Conservation (phyloP, 2,329 filamentous ascomycete species). For the Fusarium humuli region DNA sequence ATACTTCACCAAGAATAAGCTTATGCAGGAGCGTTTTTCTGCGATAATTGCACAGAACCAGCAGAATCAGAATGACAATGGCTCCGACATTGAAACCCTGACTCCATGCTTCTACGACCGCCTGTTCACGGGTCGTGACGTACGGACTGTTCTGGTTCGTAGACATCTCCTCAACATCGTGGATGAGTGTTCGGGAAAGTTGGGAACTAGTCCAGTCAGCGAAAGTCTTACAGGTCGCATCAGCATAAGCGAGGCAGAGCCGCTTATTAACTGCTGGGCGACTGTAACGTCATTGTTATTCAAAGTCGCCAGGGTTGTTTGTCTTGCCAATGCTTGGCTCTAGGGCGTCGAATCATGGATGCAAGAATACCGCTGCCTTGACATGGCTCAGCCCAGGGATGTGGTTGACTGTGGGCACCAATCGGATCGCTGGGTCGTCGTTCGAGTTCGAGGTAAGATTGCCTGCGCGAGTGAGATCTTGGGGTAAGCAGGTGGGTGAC, state of each 20-base stretch:
- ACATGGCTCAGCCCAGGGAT: neutral
- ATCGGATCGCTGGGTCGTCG: neutral
- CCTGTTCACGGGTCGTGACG: conserved; percentile 23
- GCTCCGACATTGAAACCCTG: conserved; percentile 28
- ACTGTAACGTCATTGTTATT: conserved; percentile 19
- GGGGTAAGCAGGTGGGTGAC: neutral
- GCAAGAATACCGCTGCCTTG: conserved; percentile 31
- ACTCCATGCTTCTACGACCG: conserved; percentile 30
- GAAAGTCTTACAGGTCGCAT: neutral
- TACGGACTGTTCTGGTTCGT: conserved; percentile 17
- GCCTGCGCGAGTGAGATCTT: neutral
- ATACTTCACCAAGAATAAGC: conserved; percentile 29
- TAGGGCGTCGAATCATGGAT: conserved; percentile 16
- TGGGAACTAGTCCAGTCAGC: neutral
- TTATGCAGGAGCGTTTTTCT: conserved; percentile 27
- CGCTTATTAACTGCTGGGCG: neutral
- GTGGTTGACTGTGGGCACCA: conserved; percentile 15
- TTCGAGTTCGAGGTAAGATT: neutral
- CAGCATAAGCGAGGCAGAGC: neutral
- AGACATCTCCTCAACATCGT: conserved; percentile 22
- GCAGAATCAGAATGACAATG: conserved; percentile 7
- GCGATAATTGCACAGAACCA: conserved; percentile 31
- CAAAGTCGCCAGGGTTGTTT: conserved; percentile 1
- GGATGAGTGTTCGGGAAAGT: neutral
- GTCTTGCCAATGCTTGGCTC: conserved; percentile 18